These are phyloP conservation scores for Cyberlindnera petersonii DNA, from an alignment of 805 yeast genomes.

Conservation along the genomic window DNA sequence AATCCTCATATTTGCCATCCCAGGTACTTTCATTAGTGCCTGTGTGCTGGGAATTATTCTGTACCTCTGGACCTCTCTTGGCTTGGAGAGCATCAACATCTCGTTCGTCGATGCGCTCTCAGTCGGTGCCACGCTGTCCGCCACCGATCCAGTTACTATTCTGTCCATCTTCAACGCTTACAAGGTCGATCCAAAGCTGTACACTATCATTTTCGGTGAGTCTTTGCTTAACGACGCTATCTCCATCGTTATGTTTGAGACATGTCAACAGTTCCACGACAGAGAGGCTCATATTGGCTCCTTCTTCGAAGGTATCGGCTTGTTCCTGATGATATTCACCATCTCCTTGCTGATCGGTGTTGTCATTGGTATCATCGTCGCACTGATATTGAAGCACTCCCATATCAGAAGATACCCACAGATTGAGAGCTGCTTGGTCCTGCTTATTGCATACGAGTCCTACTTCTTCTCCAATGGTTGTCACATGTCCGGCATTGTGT, in stretches of 20 bases:
- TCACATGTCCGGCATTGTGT: slow-evolving; percentile 98
- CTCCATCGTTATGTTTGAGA: slow-evolving; percentile 97
- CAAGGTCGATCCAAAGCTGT: slow-evolving; percentile 95
- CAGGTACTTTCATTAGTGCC: slow-evolving; percentile 92
- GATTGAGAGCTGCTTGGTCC: slow-evolving; percentile 89
- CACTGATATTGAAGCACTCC: slow-evolving; percentile 85
- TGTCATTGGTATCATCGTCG: slow-evolving; percentile 81
- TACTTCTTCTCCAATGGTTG: slow-evolving; percentile 98
- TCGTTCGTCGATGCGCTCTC: slow-evolving; percentile 97
- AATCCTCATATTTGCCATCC: slow-evolving; percentile 90
- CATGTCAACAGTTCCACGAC: slow-evolving; percentile 95
- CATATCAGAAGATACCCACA: slow-evolving; percentile 94
- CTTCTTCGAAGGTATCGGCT: slow-evolving; percentile 90
- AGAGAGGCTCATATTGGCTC: slow-evolving; percentile 68
- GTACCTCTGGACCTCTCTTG: slow-evolving; percentile 86
- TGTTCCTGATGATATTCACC: slow-evolving; percentile 89
- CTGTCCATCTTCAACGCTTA: slow-evolving; percentile 94
- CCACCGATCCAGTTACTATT: slow-evolving; percentile 98
- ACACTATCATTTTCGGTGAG: slow-evolving; percentile 97
- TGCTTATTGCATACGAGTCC: slow-evolving; percentile 89
- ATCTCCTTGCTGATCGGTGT: slow-evolving; percentile 88
- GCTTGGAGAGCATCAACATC: slow-evolving; percentile 80
- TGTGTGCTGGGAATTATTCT: slow-evolving; percentile 85
- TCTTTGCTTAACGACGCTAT: slow-evolving; percentile 94
- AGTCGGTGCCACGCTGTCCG: slow-evolving; percentile 95